Evolutionary conservation across 305 asterid genomes (phyloP).

Genomic region (Nicotiana rustica): DNA sequence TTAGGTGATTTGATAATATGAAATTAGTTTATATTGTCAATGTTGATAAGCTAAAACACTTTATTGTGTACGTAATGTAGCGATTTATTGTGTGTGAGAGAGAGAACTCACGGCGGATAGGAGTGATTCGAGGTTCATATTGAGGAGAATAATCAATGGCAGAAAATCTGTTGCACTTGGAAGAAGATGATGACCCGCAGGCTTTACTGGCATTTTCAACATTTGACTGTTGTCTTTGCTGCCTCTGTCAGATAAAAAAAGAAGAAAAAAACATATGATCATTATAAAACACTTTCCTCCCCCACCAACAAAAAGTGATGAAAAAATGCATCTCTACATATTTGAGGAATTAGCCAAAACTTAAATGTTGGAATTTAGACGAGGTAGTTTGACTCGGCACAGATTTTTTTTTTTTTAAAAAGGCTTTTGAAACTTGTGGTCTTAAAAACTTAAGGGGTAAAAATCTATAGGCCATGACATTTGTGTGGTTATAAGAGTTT

Average conservation of each 20-base stretch:
- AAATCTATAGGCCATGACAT: too few relatives aligned
- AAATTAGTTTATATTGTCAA: too few relatives aligned
- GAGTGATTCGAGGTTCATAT: slow-evolving; percentile 60
- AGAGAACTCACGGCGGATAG: slow-evolving; percentile 68
- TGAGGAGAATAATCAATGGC: slow-evolving; percentile 48
- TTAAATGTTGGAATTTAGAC: too few relatives aligned
- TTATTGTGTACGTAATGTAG: not conserved
- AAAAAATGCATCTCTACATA: not conserved
- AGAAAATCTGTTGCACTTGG: slow-evolving; percentile 57
- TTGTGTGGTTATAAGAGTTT: too few relatives aligned
- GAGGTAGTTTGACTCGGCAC: too few relatives aligned
- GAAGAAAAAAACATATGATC: not conserved
- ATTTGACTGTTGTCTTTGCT: slow-evolving; percentile 61
- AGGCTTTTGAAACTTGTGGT: too few relatives aligned
- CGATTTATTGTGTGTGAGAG: not conserved
- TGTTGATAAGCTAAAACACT: too few relatives aligned
- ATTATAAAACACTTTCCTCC: not conserved
- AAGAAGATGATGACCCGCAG: slow-evolving; percentile 67
- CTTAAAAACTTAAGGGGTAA: too few relatives aligned
- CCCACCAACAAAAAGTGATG: slow-evolving; percentile 9
- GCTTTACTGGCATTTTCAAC: slow-evolving; percentile 40
- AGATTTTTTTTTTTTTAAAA: too few relatives aligned
- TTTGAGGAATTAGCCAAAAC: too few relatives aligned
- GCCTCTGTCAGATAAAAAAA: slow-evolving; percentile 39
- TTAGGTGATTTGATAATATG: too few relatives aligned